A percentile compares a stretch with the other conserved stretches of the same genome.
Evolutionary conservation across 2,329 filamentous ascomycete genomes (phyloP).

Genomic region (Beauveria bassiana): DNA sequence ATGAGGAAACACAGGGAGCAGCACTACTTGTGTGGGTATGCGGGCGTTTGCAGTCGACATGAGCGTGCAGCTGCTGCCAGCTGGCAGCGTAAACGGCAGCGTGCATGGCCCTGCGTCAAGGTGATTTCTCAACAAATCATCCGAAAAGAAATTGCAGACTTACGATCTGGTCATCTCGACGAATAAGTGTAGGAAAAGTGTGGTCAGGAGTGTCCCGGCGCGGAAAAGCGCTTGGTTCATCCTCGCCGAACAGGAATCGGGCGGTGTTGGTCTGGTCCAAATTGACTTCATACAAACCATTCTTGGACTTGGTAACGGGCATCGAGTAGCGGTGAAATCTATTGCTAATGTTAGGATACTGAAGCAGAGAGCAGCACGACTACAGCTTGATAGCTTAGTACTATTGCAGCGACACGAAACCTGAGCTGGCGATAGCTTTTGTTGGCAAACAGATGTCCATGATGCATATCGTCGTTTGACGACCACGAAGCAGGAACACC

Average conservation of each 20-base stretch:
- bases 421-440: background rate
- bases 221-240: slow-evolving; percentile 48
- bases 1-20: background rate
- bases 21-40: background rate
- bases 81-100: background rate
- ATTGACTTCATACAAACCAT: slow-evolving; percentile 57
- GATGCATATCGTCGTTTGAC: background rate
- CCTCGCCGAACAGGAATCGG: slow-evolving; percentile 78
- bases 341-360: slow-evolving; percentile 15
- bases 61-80: slow-evolving; percentile 3
- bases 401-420: background rate
- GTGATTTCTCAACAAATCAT: background rate
- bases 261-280: slow-evolving; percentile 80
- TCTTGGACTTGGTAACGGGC: slow-evolving; percentile 70
- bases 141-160: slow-evolving; percentile 21
- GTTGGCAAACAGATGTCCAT: background rate
- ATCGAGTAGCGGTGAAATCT: slow-evolving; percentile 90
- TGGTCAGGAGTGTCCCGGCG: slow-evolving; percentile 61
- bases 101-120: background rate
- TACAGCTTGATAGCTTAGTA: background rate
- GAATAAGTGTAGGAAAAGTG: slow-evolving; percentile 77
- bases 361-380: background rate
- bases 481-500: background rate
- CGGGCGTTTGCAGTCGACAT: background rate
- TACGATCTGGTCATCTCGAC: slow-evolving; percentile 53